Evolutionary conservation across 2,329 filamentous ascomycete genomes (phyloP).

Genomic region (Blastomyces gilchristii): DNA sequence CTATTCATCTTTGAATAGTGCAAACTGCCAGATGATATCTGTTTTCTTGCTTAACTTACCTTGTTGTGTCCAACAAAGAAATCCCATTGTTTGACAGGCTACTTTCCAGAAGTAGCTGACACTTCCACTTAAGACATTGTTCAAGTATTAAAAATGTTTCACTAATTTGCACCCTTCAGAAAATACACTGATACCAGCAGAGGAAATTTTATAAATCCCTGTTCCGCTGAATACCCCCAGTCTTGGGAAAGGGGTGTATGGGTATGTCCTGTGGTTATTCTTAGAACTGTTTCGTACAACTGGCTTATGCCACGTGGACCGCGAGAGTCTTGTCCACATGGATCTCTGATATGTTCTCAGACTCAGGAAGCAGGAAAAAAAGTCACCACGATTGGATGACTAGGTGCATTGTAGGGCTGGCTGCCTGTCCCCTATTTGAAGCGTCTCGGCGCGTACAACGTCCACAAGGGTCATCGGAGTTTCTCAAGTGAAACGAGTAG

Average conservation of each 20-base stretch:
- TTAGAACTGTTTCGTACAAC: not conserved
- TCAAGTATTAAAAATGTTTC: not conserved
- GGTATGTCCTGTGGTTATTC: not conserved
- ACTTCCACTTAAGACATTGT: not conserved
- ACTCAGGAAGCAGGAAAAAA: not conserved
- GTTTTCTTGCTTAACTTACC: not conserved
- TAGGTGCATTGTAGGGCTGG: not conserved
- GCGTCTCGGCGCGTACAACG: not conserved
- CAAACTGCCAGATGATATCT: not conserved
- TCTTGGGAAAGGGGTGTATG: not conserved
- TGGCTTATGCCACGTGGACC: not conserved
- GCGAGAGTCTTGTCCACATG: not conserved
- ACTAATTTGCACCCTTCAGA: not conserved
- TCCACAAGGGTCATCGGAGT: not conserved
- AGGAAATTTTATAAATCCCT: not conserved
- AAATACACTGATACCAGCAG: not conserved
- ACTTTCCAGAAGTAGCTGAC: not conserved
- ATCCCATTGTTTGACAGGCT: not conserved
- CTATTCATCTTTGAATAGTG: not conserved
- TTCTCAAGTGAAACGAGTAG: not conserved
- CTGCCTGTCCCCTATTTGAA: not conserved
- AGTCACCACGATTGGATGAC: not conserved
- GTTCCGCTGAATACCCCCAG: not conserved
- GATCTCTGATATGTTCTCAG: not conserved
- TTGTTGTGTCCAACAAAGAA: not conserved